These are phyloP conservation scores for Plantago lanceolata DNA, from an alignment of 305 asterid species.

Conservation along the genomic window DNA sequence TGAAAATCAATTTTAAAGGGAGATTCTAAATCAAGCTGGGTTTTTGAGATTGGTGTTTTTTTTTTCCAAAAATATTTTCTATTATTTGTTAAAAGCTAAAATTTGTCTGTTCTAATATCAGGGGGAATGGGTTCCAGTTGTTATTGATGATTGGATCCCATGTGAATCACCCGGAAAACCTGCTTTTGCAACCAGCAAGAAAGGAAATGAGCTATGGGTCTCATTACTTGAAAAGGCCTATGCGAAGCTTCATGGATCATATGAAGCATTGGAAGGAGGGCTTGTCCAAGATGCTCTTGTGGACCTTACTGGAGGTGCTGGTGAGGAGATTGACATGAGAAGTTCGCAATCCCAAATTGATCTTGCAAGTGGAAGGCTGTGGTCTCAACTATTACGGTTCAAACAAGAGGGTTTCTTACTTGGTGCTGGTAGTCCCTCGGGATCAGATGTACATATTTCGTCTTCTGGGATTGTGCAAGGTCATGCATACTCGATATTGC, in stretches of 20 bases:
- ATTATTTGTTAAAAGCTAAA: slow-evolving; percentile 4
- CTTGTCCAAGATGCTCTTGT: slow-evolving; percentile 99
- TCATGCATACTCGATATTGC: slow-evolving; percentile 94
- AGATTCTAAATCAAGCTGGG: background rate
- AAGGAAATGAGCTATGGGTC: slow-evolving; percentile 94
- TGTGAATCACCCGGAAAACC: slow-evolving; percentile 97
- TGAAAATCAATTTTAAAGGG: background rate
- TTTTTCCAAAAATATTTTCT: too few relatives aligned
- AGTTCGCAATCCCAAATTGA: slow-evolving; percentile 93
- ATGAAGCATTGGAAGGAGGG: slow-evolving; percentile 98
- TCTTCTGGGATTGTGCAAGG: slow-evolving; percentile 97
- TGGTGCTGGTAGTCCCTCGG: slow-evolving; percentile 99
- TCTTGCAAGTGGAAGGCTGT: slow-evolving; percentile 93
- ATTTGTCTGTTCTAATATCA: slow-evolving; percentile 25
- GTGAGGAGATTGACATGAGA: slow-evolving; percentile 99
- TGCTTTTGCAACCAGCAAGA: slow-evolving; percentile 94
- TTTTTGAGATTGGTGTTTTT: too few relatives aligned
- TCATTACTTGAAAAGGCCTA: slow-evolving; percentile 89
- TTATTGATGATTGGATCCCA: slow-evolving; percentile 99
- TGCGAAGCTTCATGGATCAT: slow-evolving; percentile 98
- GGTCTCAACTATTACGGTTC: slow-evolving; percentile 93
- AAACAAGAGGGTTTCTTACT: slow-evolving; percentile 91
- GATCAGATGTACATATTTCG: slow-evolving; percentile 92
- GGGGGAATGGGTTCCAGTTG: slow-evolving; percentile 99
- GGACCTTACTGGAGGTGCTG: slow-evolving; percentile 99